A percentile compares a stretch with the other conserved stretches of the same genome.
phyloP scores from a whole-genome alignment of 495 filamentous ascomycete genomes.

The Penicillium argentinense region DNA sequence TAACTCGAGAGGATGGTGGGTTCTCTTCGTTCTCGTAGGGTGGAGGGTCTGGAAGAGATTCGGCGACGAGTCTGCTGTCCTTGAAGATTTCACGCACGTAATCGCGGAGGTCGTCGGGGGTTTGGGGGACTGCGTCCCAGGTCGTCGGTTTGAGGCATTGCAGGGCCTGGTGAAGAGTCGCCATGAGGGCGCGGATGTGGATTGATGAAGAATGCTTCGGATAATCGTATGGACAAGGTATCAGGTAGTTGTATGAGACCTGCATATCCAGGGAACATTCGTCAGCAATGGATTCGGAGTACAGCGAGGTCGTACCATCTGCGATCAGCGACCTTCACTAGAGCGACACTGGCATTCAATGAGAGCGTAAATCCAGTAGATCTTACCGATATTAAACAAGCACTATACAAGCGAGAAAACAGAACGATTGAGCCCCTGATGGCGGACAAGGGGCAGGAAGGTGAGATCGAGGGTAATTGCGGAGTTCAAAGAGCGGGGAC shows the following conservation, averaged over 20 bases:
- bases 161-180: conserved; percentile 70
- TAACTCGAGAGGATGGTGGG: conserved; percentile 41
- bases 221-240: too few relatives aligned
- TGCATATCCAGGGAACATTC: too few relatives aligned
- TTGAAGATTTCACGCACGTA: conserved; percentile 62
- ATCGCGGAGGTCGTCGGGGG: conserved; percentile 47
- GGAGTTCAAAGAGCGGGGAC: not conserved
- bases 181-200: conserved; percentile 42
- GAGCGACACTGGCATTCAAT: too few relatives aligned
- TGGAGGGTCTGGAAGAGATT: conserved; percentile 70
- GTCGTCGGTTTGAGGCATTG: conserved; percentile 68
- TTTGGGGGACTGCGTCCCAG: conserved; percentile 60
- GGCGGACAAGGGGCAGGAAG: too few relatives aligned
- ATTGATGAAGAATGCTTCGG: too few relatives aligned
- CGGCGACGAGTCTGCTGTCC: conserved; percentile 66
- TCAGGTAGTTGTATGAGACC: too few relatives aligned
- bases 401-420: not conserved
- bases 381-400: not conserved
- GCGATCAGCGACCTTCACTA: too few relatives aligned
- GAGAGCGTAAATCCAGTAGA: too few relatives aligned
- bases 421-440: not conserved
- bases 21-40: conserved; percentile 15
- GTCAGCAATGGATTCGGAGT: not conserved
- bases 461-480: too few relatives aligned
- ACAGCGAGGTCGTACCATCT: too few relatives aligned